Conservation (phyloP, 805 yeast genomes). For the Pichia gijzeniarum region DNA sequence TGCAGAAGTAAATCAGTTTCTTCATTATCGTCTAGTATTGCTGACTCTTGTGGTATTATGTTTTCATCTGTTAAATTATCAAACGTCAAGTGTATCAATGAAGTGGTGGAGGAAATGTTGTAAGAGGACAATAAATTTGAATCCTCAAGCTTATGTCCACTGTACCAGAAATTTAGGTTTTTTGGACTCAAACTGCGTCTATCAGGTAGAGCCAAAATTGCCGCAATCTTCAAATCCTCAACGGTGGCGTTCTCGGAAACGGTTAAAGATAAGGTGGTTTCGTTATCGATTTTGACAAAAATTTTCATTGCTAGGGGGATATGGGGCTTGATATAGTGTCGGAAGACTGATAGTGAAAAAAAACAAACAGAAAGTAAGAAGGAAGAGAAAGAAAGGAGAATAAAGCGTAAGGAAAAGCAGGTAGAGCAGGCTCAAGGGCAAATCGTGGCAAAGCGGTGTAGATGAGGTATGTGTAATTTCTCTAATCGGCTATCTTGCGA, state of each 20-base stretch:
- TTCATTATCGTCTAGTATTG: slow-evolving; percentile 18
- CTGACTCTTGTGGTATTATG: slow-evolving; percentile 2
- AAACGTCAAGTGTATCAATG: slow-evolving; percentile 25
- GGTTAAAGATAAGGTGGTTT: slow-evolving; percentile 32
- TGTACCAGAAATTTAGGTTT: slow-evolving; percentile 27
- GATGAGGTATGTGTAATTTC: no score
- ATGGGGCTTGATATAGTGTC: no score
- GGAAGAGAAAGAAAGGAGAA: background rate
- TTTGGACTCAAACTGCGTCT: slow-evolving; percentile 7
- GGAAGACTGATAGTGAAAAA: no score
- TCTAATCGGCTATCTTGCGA: no score
- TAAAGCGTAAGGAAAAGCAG: background rate
- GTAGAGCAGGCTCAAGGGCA: background rate
- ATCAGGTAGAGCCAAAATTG: slow-evolving; percentile 33
- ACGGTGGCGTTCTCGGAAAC: slow-evolving; percentile 48
- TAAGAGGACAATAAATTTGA: slow-evolving; percentile 21
- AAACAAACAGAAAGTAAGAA: no score
- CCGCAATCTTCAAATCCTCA: slow-evolving; percentile 42
- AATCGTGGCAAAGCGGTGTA: no score
- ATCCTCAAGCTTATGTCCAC: slow-evolving; percentile 30
- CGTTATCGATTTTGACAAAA: slow-evolving; percentile 34
- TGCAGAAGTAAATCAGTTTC: background rate
- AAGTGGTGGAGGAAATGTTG: slow-evolving; percentile 23
- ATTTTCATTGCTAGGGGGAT: slow-evolving; percentile 36
- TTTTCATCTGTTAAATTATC: slow-evolving; percentile 12